Percentiles rank a stretch among this genome's conserved stretches.
Evolutionary conservation across 2,329 filamentous ascomycete genomes (phyloP).

Genomic region (Chaetothyriales sp.): DNA sequence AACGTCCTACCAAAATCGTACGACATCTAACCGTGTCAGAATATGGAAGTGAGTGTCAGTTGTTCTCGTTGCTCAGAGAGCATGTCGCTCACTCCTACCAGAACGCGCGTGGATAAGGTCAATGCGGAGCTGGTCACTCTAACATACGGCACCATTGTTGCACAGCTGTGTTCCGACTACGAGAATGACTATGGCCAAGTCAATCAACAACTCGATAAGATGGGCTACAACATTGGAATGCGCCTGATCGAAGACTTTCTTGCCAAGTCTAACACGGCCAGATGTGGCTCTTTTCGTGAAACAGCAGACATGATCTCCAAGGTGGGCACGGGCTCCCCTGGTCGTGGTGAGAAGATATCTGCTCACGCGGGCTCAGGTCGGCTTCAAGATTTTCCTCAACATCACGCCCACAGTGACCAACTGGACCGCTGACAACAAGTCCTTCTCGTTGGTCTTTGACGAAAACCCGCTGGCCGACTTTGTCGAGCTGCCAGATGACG

Average conservation of each 20-base stretch:
- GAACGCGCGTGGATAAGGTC: conserved; percentile 91
- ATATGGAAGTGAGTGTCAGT: conserved; percentile 69
- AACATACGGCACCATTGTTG: conserved; percentile 94
- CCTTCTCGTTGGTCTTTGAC: conserved; percentile 91
- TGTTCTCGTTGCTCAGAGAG: neutral
- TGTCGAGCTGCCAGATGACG: conserved; percentile 92
- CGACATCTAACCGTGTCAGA: conserved; percentile 35
- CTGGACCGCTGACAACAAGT: conserved; percentile 91
- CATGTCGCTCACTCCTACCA: conserved; percentile 26
- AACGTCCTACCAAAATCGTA: neutral
- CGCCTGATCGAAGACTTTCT: conserved; percentile 95
- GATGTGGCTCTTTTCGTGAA: conserved; percentile 85
- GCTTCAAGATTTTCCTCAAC: conserved; percentile 98
- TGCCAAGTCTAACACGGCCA: conserved; percentile 79
- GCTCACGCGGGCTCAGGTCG: conserved; percentile 47
- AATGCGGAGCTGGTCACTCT: conserved; percentile 94
- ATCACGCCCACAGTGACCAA: conserved; percentile 87
- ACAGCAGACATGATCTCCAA: conserved; percentile 95
- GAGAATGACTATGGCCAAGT: conserved; percentile 88
- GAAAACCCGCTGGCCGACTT: conserved; percentile 96
- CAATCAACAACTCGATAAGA: conserved; percentile 95
- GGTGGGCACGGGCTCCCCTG: conserved; percentile 34
- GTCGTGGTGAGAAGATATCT: neutral
- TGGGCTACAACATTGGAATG: conserved; percentile 97
- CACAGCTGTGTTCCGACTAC: conserved; percentile 91